Evolutionary conservation across 2,329 filamentous ascomycete genomes (phyloP), one percentile per base, ranked within the genome.

Genomic region (Aspergillus fumigatus): DNA sequence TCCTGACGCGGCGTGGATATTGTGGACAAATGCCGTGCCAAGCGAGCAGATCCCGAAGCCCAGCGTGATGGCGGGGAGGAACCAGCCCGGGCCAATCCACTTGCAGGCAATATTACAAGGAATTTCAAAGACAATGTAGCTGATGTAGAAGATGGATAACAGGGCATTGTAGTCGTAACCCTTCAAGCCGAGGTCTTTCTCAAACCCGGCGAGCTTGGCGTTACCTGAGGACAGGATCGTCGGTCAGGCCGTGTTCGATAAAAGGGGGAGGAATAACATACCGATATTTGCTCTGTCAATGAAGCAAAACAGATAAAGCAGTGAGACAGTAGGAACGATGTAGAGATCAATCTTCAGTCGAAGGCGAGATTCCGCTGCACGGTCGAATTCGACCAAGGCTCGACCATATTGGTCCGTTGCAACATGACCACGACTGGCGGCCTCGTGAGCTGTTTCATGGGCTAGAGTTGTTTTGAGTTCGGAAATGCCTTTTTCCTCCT

Each of bases 251-350:
- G 2, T 21, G 19, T 23, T 27, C 19, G 27, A 23, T 47, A 38
- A 17, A 5, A 35, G 2, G 14, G 7, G 32, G 35, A 11, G 7
- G 3, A 21, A 41, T 25, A 17, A 54, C 59, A 8, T 66, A 86
- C 86, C 87, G 40, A 90, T 87, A 59, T 89, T 90, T 25, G 87
- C 85, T n/a, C 87, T 80, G 64, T 89, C 87, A 60, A 89, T 88
- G 71, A 89, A 89, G 73, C 86, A 89, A 65, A 89, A 89, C 0
- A 89, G 78, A 64, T 89, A 90, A 3, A 90, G 74, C 0, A 89
- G 56, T 0, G 86, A 75, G 0, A 89, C 85, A 0, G 84, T 88
- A 0, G 88, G 87, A 0, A 89, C 77, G 48, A 88, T 82, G 63
- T 77, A 82, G 5, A 88, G 62, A 63, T 90, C 87, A 50, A 89